Base-by-base conservation (phyloP, 805 yeast species). In the Pichia cabralensis region DNA sequence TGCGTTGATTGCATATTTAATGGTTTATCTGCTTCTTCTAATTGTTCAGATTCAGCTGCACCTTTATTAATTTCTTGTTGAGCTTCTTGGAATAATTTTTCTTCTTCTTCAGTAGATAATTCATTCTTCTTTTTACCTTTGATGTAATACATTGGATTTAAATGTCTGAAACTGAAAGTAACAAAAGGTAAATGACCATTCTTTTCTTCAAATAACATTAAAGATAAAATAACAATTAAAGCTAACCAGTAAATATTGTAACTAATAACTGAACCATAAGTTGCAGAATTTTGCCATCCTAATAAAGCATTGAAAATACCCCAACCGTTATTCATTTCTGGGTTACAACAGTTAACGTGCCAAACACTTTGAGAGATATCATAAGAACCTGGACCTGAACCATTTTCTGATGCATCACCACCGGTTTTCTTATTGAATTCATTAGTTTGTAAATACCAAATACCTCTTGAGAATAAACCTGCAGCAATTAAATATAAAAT, bases 321-420 rank as follows among this genome's bases (percentile, higher is more conserved):
- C 97, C 97, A 89, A 64, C 96, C 97, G 48, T 79, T 76, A 61
- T 80, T 89, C 39, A 69, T 66, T 59, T 80, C 88, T 30, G 96
- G 96, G 61, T 86, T 86, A 67, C 97, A 89, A 65, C 96, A 89
- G 70, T 89, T 86, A 42, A 89, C 94, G 63, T 89, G 98, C 88
- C 95, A 89, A 19, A 89, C 96, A 11, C 81, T 62, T 51, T 70
- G 71, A 33, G 66, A 50, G 50, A 89, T 74, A 60, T 89, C 78
- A 62, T 89, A 89, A 18, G 96, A 80, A 55, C 98, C 98, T 28
- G 95, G 89, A 47, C 98, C 98, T 35, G 78, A 69, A 50, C 97
- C 97, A 48, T 68, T 64, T 61, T 89, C 97, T 25, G 95, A 71
- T 18, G 94, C 95, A 64, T 89, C 96, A 64, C 96, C 95, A 56